These are phyloP conservation scores for Pyricularia sp. DNA, from an alignment of 2,329 filamentous ascomycete species.

Conservation along the genomic window DNA sequence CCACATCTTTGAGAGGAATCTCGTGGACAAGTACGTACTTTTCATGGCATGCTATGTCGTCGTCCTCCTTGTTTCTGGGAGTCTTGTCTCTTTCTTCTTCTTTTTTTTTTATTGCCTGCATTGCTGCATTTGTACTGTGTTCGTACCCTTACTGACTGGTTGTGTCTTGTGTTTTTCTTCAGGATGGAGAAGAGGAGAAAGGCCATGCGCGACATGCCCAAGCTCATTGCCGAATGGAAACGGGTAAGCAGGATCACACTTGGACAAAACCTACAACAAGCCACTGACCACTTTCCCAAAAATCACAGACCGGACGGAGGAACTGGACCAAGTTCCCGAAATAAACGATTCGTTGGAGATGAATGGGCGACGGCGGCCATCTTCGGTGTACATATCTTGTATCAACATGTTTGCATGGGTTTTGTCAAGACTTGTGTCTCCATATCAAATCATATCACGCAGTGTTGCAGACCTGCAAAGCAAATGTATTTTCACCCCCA, in stretches of 20 bases:
- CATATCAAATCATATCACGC: not conserved
- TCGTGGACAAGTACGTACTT: conserved; percentile 54
- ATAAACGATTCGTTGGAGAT: conserved; percentile 20
- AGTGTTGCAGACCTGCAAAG: not conserved
- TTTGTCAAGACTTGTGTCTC: not conserved
- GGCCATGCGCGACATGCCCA: conserved; percentile 91
- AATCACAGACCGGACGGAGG: conserved; percentile 35
- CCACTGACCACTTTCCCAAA: not conserved
- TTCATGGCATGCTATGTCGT: conserved; percentile 10
- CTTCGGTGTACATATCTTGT: conserved; percentile 7
- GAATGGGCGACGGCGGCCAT: not conserved
- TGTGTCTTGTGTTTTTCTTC: conserved; percentile 5
- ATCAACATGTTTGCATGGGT: conserved; percentile 3
- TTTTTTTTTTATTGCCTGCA: not conserved
- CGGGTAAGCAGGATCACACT: conserved; percentile 43
- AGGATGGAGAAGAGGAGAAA: conserved; percentile 79
- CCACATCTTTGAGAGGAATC: conserved; percentile 77
- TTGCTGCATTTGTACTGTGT: not conserved
- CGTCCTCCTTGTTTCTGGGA: conserved; percentile 1
- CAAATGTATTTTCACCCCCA: not conserved
- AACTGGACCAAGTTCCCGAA: conserved; percentile 47
- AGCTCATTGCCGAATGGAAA: conserved; percentile 86
- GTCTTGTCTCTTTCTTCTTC: not conserved
- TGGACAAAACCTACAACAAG: not conserved
- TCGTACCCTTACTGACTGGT: conserved; percentile 1